phyloP scores from a whole-genome alignment of 306 rosid species.

The Purshia tridentata region DNA sequence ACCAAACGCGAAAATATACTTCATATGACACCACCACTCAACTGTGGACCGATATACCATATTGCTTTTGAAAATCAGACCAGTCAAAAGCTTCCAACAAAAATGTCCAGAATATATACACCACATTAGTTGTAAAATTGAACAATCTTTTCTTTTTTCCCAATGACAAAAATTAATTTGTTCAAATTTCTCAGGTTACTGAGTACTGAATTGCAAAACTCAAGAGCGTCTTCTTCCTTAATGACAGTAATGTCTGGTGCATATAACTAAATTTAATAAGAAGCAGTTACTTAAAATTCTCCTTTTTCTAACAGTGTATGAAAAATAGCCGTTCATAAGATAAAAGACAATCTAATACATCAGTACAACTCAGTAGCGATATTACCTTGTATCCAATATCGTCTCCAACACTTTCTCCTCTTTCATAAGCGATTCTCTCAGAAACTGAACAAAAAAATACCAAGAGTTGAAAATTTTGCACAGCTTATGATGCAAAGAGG shows the following conservation, averaged over 20 bases:
- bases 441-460: slow-evolving; percentile 58
- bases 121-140: background rate
- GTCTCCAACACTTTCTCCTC: slow-evolving; percentile 74
- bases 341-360: background rate
- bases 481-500: slow-evolving; percentile 18
- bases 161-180: background rate
- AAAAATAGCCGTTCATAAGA: background rate
- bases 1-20: too few species aligned
- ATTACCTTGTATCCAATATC: slow-evolving; percentile 93
- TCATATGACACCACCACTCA: background rate
- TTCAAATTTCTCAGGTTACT: background rate
- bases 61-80: background rate
- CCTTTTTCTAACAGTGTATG: background rate
- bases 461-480: slow-evolving; percentile 14
- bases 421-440: slow-evolving; percentile 82
- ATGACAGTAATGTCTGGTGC: background rate
- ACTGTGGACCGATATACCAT: background rate
- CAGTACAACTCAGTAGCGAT: slow-evolving; percentile 24
- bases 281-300: background rate
- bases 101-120: background rate
- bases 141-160: background rate
- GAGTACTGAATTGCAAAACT: background rate
- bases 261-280: background rate
- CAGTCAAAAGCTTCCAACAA: background rate
- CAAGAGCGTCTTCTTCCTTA: background rate